Evolutionary conservation across 2,329 filamentous ascomycete genomes (phyloP).

Genomic region (Falciphora oryzae): DNA sequence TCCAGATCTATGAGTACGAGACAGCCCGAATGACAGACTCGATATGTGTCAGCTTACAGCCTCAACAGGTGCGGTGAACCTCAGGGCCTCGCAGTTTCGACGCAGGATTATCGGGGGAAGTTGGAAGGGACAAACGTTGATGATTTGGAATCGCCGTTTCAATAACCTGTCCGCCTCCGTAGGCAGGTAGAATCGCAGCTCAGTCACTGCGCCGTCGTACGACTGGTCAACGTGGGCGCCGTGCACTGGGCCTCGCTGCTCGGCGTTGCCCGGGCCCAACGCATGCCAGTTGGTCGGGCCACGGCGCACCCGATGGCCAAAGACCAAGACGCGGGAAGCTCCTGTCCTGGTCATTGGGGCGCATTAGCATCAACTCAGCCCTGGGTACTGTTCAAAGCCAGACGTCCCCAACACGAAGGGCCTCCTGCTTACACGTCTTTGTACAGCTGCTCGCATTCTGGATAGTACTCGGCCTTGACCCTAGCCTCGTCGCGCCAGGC

Average conservation of each 20-base stretch:
- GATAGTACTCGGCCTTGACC: conserved; percentile 63
- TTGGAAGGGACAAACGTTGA: conserved; percentile 40
- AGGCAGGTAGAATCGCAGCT: conserved; percentile 39
- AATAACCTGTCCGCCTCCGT: conserved; percentile 37
- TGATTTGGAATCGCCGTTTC: conserved; percentile 44
- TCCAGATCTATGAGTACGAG: conserved; percentile 29
- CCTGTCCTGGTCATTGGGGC: conserved; percentile 43
- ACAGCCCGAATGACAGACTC: background rate
- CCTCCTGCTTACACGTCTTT: conserved; percentile 40
- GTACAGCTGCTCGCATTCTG: conserved; percentile 62
- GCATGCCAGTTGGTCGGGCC: conserved; percentile 28
- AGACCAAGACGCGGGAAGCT: conserved; percentile 50
- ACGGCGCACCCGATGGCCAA: conserved; percentile 53
- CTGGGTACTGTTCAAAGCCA: background rate
- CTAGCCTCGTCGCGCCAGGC: conserved; percentile 46
- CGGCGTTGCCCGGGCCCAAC: conserved; percentile 46
- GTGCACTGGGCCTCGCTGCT: conserved; percentile 38
- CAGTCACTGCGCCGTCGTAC: conserved; percentile 35
- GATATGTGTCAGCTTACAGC: background rate
- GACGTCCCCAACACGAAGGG: background rate
- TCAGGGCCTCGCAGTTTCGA: background rate
- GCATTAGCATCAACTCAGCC: conserved; percentile 4
- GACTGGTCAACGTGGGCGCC: conserved; percentile 55
- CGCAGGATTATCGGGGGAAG: background rate
- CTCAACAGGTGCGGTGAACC: background rate